Conservation (phyloP, 23 red algal species). For the Agarophyton chilense region DNA sequence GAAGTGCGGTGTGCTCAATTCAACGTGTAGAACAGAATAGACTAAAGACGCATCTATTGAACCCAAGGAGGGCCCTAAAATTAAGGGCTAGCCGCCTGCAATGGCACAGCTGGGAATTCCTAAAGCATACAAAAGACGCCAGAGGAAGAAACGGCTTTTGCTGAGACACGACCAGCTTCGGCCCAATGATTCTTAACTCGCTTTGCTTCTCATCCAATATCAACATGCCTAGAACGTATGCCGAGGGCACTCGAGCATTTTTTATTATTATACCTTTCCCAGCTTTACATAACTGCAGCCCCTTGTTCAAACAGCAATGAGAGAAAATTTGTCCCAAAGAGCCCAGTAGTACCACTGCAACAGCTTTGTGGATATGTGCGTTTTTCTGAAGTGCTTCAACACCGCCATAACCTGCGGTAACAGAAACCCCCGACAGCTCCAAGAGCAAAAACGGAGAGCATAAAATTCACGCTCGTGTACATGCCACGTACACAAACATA, state of each 20-base stretch:
- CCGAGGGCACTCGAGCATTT: not conserved
- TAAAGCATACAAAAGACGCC: too few species aligned
- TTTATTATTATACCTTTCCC: not conserved
- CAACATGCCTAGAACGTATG: slow-evolving; percentile 4
- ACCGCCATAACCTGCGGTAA: not conserved
- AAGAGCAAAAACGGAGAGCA: slow-evolving; percentile 1
- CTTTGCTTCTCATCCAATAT: not conserved
- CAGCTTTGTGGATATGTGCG: not conserved
- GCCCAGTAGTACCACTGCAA: not conserved
- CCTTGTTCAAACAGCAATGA: slow-evolving; percentile 5
- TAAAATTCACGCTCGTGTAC: slow-evolving; percentile 6
- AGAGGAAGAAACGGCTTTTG: too few species aligned
- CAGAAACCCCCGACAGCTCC: not conserved
- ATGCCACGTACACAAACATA: slow-evolving; percentile 27
- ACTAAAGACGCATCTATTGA: too few species aligned
- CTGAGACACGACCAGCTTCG: not conserved
- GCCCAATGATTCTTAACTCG: not conserved
- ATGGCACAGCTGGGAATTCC: too few species aligned
- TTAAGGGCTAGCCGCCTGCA: too few species aligned
- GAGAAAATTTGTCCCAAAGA: not conserved
- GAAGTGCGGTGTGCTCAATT: too few species aligned
- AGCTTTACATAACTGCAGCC: not conserved
- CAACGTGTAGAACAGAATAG: too few species aligned
- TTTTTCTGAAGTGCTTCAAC: not conserved
- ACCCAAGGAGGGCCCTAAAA: too few species aligned